Evolutionary conservation across 495 filamentous ascomycete genomes (phyloP), one percentile per base, ranked within the genome.

Genomic region (Poronia punctata): DNA sequence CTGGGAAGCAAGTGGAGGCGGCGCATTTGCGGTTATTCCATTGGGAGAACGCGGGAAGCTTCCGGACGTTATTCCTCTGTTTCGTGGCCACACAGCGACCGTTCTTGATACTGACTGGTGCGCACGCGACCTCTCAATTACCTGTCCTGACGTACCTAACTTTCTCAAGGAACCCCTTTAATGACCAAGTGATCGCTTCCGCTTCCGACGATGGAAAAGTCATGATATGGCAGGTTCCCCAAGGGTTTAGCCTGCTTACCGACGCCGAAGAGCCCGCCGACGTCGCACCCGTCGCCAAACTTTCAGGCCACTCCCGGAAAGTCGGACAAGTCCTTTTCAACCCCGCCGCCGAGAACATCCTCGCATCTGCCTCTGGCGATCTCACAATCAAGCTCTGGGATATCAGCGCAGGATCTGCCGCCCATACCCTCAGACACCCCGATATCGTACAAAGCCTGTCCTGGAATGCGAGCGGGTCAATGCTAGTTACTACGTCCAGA

Each of bases 91-190:
- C 61, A 98, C 90, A 27, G 87, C 87, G 24, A 82, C 87, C 28
- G 92, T 98, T 27, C 74, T 98, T 49, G 92, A 98, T 68, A 98
- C 92, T 48, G 93, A 98, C 72, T 98, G 92, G 90, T 92, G 70
- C 56, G 77, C 55, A 53, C 46, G 53, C 55, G 44, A 40, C 36
- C 48, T 40, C 50, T 52, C 35, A 36, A 48, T 55, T 46, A 33
- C 37, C 45, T 33, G 27, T 22, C 42, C 43, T 39, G 40, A 36
- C 18, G 35, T 2, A n/a, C 7, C 51, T 62, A 48, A 54, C 38
- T 4, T 31, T 45, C 47, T 51, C 26, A 55, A 94, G 87, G 87
- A 89, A 82, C 55, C 92, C 92, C 29, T 96, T 96, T 68, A 85
- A 96, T 62, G 92, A 97, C 57, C 81, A 79, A 36, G 59, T 97